Evolutionary conservation across 352 stramenopile genomes (phyloP).

Genomic region (Pythium periplocum): DNA sequence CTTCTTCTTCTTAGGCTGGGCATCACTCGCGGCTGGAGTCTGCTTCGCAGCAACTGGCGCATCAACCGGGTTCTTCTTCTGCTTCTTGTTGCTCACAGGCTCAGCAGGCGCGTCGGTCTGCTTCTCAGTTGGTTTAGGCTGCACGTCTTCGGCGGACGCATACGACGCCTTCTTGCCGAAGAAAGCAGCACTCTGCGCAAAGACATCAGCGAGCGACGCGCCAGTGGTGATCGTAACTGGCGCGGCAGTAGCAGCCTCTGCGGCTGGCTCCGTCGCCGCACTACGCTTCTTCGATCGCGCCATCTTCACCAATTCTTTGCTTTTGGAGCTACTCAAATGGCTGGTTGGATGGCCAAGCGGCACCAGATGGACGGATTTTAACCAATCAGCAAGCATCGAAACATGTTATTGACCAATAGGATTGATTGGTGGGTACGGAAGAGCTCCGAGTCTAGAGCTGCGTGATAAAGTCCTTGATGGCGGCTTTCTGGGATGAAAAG

Average conservation of each 20-base stretch:
- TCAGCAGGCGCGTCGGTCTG: not conserved
- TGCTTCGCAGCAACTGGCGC: constrained; percentile 1
- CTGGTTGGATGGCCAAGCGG: constrained; percentile 8
- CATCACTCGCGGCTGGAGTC: constrained; percentile 11
- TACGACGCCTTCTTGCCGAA: constrained; percentile 67
- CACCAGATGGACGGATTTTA: constrained; percentile 5
- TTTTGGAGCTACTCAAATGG: constrained; percentile 12
- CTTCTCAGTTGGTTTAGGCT: not conserved
- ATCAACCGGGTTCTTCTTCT: too few species aligned
- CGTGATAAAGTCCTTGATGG: constrained; percentile 81
- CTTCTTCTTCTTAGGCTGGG: constrained; percentile 1
- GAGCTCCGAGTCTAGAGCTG: constrained; percentile 18
- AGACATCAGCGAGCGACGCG: constrained; percentile 36
- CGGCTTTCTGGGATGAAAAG: constrained; percentile 63
- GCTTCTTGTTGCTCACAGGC: not conserved
- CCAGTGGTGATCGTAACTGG: constrained; percentile 4
- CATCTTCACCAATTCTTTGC: constrained; percentile 24
- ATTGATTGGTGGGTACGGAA: not conserved
- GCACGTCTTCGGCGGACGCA: constrained; percentile 7
- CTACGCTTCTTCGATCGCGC: constrained; percentile 29
- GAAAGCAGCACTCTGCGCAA: constrained; percentile 53
- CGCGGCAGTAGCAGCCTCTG: constrained; percentile 14
- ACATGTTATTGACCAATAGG: not conserved
- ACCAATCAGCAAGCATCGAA: constrained; percentile 11
- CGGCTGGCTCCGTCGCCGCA: constrained; percentile 1